Evolutionary conservation across 768 basidiomycete species (phyloP), one percentile per base, ranked within the genome.

Genomic region (Clitopilus passeckerianus): DNA sequence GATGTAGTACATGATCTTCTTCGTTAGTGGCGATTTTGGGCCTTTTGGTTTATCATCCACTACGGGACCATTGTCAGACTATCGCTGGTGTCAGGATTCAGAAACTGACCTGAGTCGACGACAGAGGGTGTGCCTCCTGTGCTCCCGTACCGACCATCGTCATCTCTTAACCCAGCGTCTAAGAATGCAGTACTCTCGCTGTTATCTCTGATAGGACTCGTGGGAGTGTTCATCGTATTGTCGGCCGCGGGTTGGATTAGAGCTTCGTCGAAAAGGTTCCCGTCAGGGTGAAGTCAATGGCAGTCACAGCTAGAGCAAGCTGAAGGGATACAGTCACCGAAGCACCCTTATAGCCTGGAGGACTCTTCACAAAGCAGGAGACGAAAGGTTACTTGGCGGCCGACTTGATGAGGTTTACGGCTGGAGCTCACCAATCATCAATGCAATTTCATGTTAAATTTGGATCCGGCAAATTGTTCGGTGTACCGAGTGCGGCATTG

Each of bases 1-100:
- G 57, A 93, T 77, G 61, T 93, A 93, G 68, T 93, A 93, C 64
- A 79, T 80, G 33, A 87, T 67, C 66, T 79, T 76, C 62, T 83
- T 85, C 37, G 67, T 62, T 23, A 81, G 68, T 53, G 66, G 77
- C 0, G 75, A 73, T 22, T 68, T 64, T 58, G 52, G 57, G 63
- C 46, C 64, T 67, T 35, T 68, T 53, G 57, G 54, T 7, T 58
- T 55, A 22, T 22, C 27, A 3, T 8, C 15, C 15, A 6, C 35
- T 41, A 34, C 58, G 24, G n/a, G 41, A 10, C 1, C 6, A 30
- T 37, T 34, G 14, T 6, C 24, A 12, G 2, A 33, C 53, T 15
- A 3, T 41, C n/a, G 37, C n/a, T 14, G 37, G 14, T 5, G 10
- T 15, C 37, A 12, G 46, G 46, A 16, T 41, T 14, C 3, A 5